phyloP scores from a whole-genome alignment of 2,329 filamentous ascomycete genomes.

The Nigrospora osmanthi region DNA sequence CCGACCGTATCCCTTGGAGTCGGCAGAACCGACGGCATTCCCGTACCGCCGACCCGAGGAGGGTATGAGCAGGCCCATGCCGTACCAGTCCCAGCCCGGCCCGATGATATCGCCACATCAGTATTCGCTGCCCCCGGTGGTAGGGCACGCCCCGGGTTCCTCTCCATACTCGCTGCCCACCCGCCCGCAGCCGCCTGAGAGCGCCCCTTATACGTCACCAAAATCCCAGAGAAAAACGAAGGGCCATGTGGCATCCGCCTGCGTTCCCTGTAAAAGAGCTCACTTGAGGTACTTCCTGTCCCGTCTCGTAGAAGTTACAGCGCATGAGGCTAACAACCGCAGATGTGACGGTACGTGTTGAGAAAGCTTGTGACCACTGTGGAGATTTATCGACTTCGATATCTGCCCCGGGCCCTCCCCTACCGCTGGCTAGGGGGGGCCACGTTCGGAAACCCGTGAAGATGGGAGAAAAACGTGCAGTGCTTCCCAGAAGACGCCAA shows the following conservation, averaged over 20 bases:
- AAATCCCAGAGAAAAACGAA: constrained; percentile 63
- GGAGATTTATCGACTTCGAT: constrained; percentile 5
- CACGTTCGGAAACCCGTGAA: no score
- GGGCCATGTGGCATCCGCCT: constrained; percentile 77
- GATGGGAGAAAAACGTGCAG: no score
- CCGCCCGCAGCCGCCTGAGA: constrained; percentile 32
- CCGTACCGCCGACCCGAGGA: constrained; percentile 30
- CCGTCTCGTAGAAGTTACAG: constrained; percentile 3
- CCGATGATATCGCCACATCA: constrained; percentile 25
- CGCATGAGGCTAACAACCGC: constrained; percentile 21
- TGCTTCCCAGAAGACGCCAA: no score
- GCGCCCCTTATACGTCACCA: constrained; percentile 42
- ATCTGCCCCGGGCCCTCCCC: no score
- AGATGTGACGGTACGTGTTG: constrained; percentile 58
- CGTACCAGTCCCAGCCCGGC: constrained; percentile 23
- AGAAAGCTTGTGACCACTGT: constrained; percentile 4
- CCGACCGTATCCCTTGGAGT: constrained; percentile 29
- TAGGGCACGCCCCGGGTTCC: constrained; percentile 20
- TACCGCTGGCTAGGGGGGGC: no score
- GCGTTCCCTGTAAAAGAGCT: constrained; percentile 77
- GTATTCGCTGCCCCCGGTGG: constrained; percentile 23
- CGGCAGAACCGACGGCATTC: constrained; percentile 30
- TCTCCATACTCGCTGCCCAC: constrained; percentile 18
- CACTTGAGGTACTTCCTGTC: constrained; percentile 56
- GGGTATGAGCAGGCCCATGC: constrained; percentile 19